A percentile compares a stretch with the other conserved stretches of the same genome.
Conservation (phyloP, 495 filamentous ascomycete species). For the Lophiostoma macrostomum region DNA sequence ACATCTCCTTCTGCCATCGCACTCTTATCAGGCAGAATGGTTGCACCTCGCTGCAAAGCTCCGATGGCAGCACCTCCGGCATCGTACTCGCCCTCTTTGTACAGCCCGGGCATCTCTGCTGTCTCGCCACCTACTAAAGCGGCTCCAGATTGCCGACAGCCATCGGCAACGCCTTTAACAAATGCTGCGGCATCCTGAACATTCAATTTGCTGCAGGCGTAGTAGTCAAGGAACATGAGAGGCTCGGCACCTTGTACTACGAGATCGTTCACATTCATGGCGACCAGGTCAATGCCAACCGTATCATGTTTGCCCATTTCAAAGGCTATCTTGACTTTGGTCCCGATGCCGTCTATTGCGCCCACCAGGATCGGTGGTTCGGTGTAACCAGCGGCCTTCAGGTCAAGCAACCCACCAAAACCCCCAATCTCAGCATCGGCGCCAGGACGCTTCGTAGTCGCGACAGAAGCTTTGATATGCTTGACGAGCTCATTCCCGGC, state of each 20-base stretch:
- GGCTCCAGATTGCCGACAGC: slow-evolving; percentile 77
- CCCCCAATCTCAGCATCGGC: slow-evolving; percentile 90
- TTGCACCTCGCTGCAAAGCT: slow-evolving; percentile 61
- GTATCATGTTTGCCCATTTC: slow-evolving; percentile 83
- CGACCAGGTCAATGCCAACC: slow-evolving; percentile 89
- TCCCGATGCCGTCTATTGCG: slow-evolving; percentile 94
- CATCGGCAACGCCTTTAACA: slow-evolving; percentile 79
- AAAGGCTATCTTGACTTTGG: slow-evolving; percentile 93
- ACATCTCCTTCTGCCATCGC: slow-evolving; percentile 79
- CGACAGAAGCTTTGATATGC: slow-evolving; percentile 79
- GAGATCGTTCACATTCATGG: slow-evolving; percentile 98
- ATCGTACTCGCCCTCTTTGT: slow-evolving; percentile 79
- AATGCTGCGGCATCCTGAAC: slow-evolving; percentile 73
- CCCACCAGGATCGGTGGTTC: slow-evolving; percentile 75
- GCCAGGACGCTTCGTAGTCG: slow-evolving; percentile 75
- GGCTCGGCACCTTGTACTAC: slow-evolving; percentile 93
- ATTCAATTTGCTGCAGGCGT: slow-evolving; percentile 81
- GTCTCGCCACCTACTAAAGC: slow-evolving; percentile 95
- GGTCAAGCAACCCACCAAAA: slow-evolving; percentile 86
- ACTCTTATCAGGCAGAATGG: slow-evolving; percentile 69
- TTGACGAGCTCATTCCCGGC: slow-evolving; percentile 87
- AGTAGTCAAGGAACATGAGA: slow-evolving; percentile 94
- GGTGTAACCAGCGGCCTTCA: slow-evolving; percentile 71
- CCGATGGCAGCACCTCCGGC: slow-evolving; percentile 85
- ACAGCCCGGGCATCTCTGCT: slow-evolving; percentile 95